Evolutionary conservation across 805 yeast genomes (phyloP), one percentile per base, ranked within the genome.

Genomic region (Yarrowia sp.): DNA sequence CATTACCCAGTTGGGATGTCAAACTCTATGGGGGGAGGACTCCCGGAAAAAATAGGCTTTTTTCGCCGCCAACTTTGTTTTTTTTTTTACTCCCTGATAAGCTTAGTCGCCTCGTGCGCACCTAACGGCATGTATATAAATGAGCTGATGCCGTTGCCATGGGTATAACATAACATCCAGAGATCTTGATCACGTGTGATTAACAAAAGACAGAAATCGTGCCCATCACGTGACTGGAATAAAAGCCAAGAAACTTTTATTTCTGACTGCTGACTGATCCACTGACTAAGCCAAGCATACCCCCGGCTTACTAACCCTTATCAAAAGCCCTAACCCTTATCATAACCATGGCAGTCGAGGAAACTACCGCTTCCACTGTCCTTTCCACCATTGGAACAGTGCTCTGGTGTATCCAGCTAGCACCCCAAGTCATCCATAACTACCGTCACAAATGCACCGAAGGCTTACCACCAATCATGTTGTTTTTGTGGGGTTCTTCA

Each of bases 381-480:
- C 79, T 91, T 64, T 97, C 91, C 1, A 92, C 97, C 11, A 80
- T 90, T 1, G 98, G 97, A 6, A 93, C 98, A 0, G 85, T 92
- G 1, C 81, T 89, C 66, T 93, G 98, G 98, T 92, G 98, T 74
- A 78, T 92, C 68, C 98, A 93, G 76, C 78, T 93, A 68, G 80
- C 92, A 0, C 98, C 98, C 1, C 98, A 90, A 72, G 86, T 92
- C 51, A 79, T 85, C 65, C 80, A 85, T 73, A 92, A 93, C 73
- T 92, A 83, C 77, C 80, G 80, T 66, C 82, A 83, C 8, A 91
- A 93, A 71, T 85, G 91, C 72, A 89, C 96, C 66, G 88, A 86
- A 32, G 98, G 98, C 0, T 76, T 92, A 9, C 97, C 96, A 0
- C 92, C 92, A 5, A n/a, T 83, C 39, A 92, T 93, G 97, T 82